These are phyloP conservation scores for Phlebiopsis flavidoalba DNA, from an alignment of 768 basidiomycete genomes.

Conservation along the genomic window DNA sequence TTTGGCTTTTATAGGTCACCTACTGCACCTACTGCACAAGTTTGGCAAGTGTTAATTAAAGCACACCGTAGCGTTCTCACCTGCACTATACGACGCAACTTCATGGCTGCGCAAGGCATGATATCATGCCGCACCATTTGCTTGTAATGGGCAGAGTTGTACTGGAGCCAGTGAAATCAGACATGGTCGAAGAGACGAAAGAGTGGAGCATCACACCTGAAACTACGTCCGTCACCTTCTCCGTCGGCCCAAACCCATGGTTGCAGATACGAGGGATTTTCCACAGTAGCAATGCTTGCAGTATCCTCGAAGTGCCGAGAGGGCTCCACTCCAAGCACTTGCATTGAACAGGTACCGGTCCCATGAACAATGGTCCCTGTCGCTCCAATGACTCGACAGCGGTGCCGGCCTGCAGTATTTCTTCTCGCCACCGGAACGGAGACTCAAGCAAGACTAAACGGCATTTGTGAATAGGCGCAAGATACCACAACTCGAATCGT, in stretches of 20 bases:
- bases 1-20: not conserved
- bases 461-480: no score
- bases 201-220: not conserved
- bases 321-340: no score
- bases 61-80: not conserved
- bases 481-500: no score
- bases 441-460: no score
- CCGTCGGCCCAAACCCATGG: not conserved
- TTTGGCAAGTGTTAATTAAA: not conserved
- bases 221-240: not conserved
- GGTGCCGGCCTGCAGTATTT: no score
- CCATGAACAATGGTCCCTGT: no score
- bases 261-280: not conserved
- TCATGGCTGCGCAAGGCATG: not conserved
- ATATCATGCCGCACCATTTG: not conserved
- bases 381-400: no score
- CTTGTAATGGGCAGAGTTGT: not conserved
- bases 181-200: not conserved
- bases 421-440: no score
- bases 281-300: not conserved
- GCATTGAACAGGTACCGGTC: no score
- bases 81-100: not conserved
- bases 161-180: not conserved
- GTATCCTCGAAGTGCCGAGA: no score
- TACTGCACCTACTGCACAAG: not conserved